Evolutionary conservation across 768 basidiomycete species (phyloP).

Genomic region (Steccherinum ochraceum): DNA sequence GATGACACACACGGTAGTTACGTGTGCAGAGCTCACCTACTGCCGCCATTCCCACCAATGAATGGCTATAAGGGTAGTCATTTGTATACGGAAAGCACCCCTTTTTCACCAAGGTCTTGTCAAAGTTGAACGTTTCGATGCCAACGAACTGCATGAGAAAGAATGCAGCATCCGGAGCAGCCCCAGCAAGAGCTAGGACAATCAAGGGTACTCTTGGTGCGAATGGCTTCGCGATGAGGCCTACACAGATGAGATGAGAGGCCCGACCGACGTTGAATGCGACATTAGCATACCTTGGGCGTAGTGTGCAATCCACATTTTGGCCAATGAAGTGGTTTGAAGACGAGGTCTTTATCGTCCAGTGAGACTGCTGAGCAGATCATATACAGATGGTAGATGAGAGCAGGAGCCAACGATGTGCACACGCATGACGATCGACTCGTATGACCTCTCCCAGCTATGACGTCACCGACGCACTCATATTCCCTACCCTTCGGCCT

Average conservation of each 20-base stretch:
- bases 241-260: conserved; percentile 2
- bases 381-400: no score
- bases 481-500: no score
- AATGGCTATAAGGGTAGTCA: conserved; percentile 28
- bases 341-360: no score
- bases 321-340: no score
- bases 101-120: conserved; percentile 11
- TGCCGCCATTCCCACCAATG: conserved; percentile 19
- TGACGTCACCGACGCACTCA: no score
- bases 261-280: neutral
- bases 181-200: conserved; percentile 21
- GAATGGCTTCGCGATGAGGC: conserved; percentile 22
- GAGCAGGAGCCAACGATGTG: no score
- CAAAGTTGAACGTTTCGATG: conserved; percentile 22
- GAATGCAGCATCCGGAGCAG: conserved; percentile 21
- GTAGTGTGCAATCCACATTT: conserved; percentile 12
- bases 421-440: no score
- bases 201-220: conserved; percentile 21
- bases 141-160: conserved; percentile 23
- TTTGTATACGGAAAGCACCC: conserved; percentile 29
- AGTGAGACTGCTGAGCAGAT: no score
- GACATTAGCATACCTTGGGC: conserved; percentile 5
- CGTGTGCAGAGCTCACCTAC: conserved; percentile 14
- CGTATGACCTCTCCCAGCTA: no score
- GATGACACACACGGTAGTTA: conserved; percentile 1